These are phyloP conservation scores for Solanum neorickii DNA, from an alignment of 257 asterid genomes.

Conservation along the genomic window DNA sequence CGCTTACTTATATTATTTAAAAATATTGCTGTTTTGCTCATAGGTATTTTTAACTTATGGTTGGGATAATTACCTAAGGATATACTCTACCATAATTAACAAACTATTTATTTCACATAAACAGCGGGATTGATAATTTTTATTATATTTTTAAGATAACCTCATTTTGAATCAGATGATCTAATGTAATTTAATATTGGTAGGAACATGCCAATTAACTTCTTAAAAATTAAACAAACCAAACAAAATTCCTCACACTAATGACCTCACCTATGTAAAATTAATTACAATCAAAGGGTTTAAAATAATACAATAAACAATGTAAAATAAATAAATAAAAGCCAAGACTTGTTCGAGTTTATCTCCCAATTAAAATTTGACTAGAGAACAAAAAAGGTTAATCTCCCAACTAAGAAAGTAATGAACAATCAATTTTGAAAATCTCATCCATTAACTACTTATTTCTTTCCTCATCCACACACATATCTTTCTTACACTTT, in stretches of 20 bases:
- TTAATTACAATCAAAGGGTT: not conserved
- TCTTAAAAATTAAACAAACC: not conserved
- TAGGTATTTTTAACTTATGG: too few species aligned
- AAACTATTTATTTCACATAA: not conserved
- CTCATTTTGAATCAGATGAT: not conserved
- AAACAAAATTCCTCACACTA: not conserved
- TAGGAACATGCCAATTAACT: not conserved
- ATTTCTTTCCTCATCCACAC: not conserved
- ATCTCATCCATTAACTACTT: not conserved
- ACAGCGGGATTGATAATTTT: not conserved
- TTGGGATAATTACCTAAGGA: not conserved
- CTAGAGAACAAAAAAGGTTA: not conserved
- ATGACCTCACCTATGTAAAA: not conserved
- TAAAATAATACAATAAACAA: not conserved
- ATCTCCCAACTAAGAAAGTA: not conserved
- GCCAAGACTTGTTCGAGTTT: not conserved
- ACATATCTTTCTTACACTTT: not conserved
- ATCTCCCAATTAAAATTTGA: not conserved
- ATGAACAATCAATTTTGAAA: not conserved
- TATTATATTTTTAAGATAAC: not conserved
- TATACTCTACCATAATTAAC: not conserved
- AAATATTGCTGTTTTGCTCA: not conserved
- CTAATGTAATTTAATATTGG: not conserved
- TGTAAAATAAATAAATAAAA: too few species aligned
- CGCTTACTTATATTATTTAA: too few species aligned